Conservation (phyloP, 1,284 basidiomycete genomes). For the Leccinum olivaceoglutinosum region DNA sequence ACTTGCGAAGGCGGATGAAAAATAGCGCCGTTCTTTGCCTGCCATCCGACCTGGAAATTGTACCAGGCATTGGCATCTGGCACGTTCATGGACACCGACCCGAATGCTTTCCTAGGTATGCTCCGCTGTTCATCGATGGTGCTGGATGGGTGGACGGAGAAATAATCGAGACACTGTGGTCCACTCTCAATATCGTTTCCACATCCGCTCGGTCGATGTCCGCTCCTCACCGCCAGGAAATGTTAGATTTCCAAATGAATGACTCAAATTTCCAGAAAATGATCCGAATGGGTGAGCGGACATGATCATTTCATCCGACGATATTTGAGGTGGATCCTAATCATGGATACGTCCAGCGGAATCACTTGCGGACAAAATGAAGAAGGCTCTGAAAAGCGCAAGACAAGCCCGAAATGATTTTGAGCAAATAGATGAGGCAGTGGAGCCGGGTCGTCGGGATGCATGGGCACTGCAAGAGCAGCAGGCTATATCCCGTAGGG, state of each 20-base stretch:
- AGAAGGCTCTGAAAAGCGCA: neutral
- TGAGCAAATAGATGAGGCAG: neutral
- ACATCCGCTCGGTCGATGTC: neutral
- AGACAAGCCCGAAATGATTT: neutral
- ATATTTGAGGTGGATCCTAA: no score
- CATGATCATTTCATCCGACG: neutral
- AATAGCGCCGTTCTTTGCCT: neutral
- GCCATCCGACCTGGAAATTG: neutral
- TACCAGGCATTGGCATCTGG: constrained; percentile 10
- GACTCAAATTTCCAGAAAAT: neutral
- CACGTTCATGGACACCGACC: constrained; percentile 10
- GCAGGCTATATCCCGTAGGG: neutral
- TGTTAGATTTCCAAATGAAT: neutral
- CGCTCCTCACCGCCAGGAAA: neutral
- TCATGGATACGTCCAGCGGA: neutral
- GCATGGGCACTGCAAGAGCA: neutral
- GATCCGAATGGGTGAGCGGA: neutral
- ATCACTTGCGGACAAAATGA: neutral
- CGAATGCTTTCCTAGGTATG: constrained; percentile 5
- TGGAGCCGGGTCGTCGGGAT: neutral
- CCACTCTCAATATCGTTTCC: neutral
- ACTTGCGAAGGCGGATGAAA: neutral
- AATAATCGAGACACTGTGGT: neutral
- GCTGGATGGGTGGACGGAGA: neutral
- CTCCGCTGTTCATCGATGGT: neutral